Conservation (phyloP, 805 yeast genomes). For the Candida easanensis region DNA sequence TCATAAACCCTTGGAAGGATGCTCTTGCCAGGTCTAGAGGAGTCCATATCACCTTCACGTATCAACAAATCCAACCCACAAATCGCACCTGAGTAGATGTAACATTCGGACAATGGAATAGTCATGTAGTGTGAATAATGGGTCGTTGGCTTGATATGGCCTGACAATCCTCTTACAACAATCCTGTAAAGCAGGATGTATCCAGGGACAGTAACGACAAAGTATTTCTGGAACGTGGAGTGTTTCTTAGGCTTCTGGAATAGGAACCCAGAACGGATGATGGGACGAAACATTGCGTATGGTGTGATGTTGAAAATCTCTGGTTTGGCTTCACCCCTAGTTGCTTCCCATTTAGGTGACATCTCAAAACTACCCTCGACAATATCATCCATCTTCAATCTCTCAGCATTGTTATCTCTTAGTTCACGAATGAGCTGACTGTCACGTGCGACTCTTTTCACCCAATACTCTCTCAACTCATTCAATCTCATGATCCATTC, state of each 20-base stretch:
- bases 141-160: slow-evolving; percentile 44
- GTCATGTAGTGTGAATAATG: slow-evolving; percentile 53
- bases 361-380: slow-evolving; percentile 51
- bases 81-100: slow-evolving; percentile 68
- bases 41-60: slow-evolving; percentile 43
- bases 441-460: slow-evolving; percentile 39
- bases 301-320: slow-evolving; percentile 52
- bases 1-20: slow-evolving; percentile 68
- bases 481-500: slow-evolving; percentile 63
- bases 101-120: slow-evolving; percentile 64
- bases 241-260: slow-evolving; percentile 71
- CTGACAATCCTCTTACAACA: slow-evolving; percentile 43
- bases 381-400: slow-evolving; percentile 50
- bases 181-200: slow-evolving; percentile 56
- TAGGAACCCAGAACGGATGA: slow-evolving; percentile 63
- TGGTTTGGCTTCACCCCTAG: slow-evolving; percentile 53
- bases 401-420: slow-evolving; percentile 41
- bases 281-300: slow-evolving; percentile 54
- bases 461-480: slow-evolving; percentile 59
- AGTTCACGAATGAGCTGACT: slow-evolving; percentile 27
- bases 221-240: slow-evolving; percentile 57
- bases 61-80: slow-evolving; percentile 55
- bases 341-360: slow-evolving; percentile 51
- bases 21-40: slow-evolving; percentile 48
- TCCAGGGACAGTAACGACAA: slow-evolving; percentile 69